phyloP scores from a whole-genome alignment of 73 alveolate species.

The Tetrahymena borealis region DNA sequence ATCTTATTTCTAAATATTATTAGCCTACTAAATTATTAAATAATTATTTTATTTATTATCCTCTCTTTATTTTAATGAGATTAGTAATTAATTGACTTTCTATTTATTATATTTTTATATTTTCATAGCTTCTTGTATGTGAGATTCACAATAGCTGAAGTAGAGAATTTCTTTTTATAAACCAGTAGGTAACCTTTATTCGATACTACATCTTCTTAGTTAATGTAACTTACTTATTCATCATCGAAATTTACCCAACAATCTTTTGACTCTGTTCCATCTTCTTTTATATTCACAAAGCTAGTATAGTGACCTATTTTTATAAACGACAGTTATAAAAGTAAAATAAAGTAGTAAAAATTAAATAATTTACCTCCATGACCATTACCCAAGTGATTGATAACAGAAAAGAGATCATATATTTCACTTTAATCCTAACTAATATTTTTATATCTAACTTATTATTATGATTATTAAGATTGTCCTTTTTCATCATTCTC shows the following conservation, averaged over 20 bases:
- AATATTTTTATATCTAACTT: no score
- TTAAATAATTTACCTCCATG: not conserved
- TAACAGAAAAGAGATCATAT: not conserved
- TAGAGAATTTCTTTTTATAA: not conserved
- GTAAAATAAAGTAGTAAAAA: not conserved
- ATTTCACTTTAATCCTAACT: not conserved
- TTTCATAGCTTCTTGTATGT: not conserved
- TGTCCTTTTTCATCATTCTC: no score
- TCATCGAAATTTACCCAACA: not conserved
- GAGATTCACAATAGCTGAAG: not conserved
- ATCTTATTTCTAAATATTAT: no score
- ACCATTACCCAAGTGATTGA: not conserved
- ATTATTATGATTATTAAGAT: no score
- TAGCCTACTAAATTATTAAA: no score
- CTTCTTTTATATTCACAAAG: not conserved
- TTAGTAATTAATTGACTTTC: not conserved
- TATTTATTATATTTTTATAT: not conserved
- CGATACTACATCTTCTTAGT: not conserved
- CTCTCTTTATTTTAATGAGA: not conserved
- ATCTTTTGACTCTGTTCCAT: not conserved
- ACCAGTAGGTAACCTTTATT: not conserved
- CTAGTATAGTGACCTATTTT: not conserved
- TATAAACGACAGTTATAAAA: not conserved
- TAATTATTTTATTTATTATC: no score
- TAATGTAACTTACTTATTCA: not conserved